Conservation (phyloP, 352 stramenopile species). For the Hyaloperonospora brassicae region DNA sequence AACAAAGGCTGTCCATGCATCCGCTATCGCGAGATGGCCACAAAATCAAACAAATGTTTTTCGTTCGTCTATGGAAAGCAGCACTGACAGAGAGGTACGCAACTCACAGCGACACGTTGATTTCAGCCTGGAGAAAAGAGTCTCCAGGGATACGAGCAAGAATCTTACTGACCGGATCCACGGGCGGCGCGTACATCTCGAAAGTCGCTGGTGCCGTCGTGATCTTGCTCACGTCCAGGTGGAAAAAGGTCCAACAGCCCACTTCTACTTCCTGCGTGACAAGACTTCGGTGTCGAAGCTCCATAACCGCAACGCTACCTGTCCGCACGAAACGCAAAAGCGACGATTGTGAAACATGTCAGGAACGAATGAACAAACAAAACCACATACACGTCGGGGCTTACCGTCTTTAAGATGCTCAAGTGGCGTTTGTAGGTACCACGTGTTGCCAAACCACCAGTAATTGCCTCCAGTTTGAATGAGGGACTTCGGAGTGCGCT, state of each 20-base stretch:
- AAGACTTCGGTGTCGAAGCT: conserved; percentile 75
- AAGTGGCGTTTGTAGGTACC: conserved; percentile 77
- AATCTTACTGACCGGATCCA: conserved; percentile 82
- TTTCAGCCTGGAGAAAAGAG: conserved; percentile 84
- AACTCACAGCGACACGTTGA: conserved; percentile 78
- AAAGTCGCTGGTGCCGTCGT: conserved; percentile 79
- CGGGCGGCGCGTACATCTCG: conserved; percentile 82
- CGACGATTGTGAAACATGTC: conserved; percentile 2
- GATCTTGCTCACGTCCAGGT: conserved; percentile 83
- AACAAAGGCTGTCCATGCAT: no score
- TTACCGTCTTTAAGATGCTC: conserved; percentile 83
- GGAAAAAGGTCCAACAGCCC: conserved; percentile 87
- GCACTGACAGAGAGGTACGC: conserved; percentile 2
- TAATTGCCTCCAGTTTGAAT: conserved; percentile 83
- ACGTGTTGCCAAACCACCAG: conserved; percentile 87
- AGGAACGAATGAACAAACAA: no score
- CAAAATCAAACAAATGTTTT: no score
- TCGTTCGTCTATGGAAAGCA: conserved; percentile 1
- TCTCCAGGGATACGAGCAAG: conserved; percentile 76
- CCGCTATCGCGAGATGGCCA: no score
- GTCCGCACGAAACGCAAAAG: conserved; percentile 7
- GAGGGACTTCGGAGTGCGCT: conserved; percentile 77
- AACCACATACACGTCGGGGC: conserved; percentile 4
- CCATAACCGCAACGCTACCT: conserved; percentile 84
- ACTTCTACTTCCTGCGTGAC: conserved; percentile 82